Conservation (phyloP, 2,329 filamentous ascomycete species). For the Huntiella bhutanensis region DNA sequence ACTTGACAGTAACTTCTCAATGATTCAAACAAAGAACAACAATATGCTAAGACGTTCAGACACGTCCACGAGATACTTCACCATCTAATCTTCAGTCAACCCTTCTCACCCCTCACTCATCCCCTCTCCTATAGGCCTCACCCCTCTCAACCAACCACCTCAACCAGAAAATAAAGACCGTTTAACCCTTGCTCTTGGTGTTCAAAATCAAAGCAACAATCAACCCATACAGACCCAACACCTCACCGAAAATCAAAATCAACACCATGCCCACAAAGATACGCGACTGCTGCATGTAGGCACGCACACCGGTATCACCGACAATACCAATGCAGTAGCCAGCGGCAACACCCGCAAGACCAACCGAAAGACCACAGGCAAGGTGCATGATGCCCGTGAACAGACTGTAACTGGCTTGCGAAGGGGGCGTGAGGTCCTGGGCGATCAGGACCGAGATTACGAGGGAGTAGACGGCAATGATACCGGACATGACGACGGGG, state of each 20-base stretch:
- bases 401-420: conserved; percentile 51
- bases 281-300: conserved; percentile 89
- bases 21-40: no score
- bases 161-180: neutral
- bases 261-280: conserved; percentile 98
- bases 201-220: conserved; percentile 90
- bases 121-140: no score
- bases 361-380: conserved; percentile 74
- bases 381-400: conserved; percentile 94
- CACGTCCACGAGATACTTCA: no score
- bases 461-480: conserved; percentile 93
- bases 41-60: no score
- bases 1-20: no score
- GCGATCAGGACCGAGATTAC: conserved; percentile 94
- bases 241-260: conserved; percentile 96
- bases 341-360: conserved; percentile 78
- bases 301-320: conserved; percentile 79
- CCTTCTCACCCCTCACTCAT: no score
- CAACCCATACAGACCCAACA: conserved; percentile 93
- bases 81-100: no score
- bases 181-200: conserved; percentile 54
- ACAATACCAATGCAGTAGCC: conserved; percentile 95
- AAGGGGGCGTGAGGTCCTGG: conserved; percentile 61
- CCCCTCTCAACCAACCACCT: no score
- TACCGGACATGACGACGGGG: conserved; percentile 95